These are phyloP conservation scores for Periconia sp. DNA, from an alignment of 2,329 filamentous ascomycete genomes.

Conservation along the genomic window DNA sequence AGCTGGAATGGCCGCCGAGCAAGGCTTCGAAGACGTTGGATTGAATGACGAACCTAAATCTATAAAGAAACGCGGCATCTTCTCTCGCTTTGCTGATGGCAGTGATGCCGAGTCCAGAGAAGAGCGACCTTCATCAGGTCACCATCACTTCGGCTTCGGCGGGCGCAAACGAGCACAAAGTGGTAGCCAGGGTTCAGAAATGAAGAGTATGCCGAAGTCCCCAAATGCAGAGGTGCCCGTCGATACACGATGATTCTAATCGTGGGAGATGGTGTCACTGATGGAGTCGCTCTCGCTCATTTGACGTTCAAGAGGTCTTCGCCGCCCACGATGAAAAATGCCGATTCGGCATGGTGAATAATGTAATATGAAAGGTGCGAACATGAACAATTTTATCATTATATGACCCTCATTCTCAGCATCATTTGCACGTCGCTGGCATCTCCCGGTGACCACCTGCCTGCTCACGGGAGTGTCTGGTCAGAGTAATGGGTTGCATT, in stretches of 20 bases:
- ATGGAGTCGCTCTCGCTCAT: too few relatives aligned
- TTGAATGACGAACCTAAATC: conserved; percentile 74
- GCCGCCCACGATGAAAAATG: neutral
- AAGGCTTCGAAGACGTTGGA: conserved; percentile 87
- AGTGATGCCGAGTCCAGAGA: conserved; percentile 26
- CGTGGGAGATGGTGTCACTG: neutral
- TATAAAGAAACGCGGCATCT: conserved; percentile 75
- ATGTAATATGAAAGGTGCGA: neutral
- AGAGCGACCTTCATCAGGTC: conserved; percentile 47
- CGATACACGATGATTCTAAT: conserved; percentile 22
- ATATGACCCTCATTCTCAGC: neutral
- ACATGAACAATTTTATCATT: neutral
- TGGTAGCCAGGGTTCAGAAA: conserved; percentile 64
- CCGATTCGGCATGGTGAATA: neutral
- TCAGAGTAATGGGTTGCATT: too few relatives aligned
- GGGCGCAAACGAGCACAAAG: conserved; percentile 74
- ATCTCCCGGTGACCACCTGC: too few relatives aligned
- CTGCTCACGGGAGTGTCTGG: too few relatives aligned
- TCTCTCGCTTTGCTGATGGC: conserved; percentile 75
- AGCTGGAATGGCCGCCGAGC: conserved; percentile 67
- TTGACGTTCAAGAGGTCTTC: neutral
- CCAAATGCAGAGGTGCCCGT: conserved; percentile 22
- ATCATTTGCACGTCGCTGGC: too few relatives aligned
- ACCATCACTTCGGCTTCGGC: conserved; percentile 66
- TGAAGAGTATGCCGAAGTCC: conserved; percentile 62